phyloP scores from a whole-genome alignment of 106 monocot species.

The Amphibolis antarctica region DNA sequence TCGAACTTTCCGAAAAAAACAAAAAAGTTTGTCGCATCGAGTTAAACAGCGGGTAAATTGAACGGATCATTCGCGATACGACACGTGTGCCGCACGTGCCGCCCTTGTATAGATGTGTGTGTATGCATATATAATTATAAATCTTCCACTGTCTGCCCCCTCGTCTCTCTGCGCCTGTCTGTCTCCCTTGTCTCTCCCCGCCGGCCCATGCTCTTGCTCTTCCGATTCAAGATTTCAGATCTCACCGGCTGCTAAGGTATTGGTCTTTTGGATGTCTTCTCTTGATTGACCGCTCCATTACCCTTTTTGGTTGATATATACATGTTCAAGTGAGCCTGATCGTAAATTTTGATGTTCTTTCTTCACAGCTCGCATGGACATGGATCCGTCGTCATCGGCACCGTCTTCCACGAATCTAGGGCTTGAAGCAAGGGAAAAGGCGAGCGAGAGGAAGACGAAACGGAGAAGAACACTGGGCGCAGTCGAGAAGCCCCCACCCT shows the following conservation, averaged over 20 bases:
- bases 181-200: not conserved
- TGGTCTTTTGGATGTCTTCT: too few relatives aligned
- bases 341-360: too few relatives aligned
- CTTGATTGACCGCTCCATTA: too few relatives aligned
- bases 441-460: conserved; percentile 2
- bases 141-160: not conserved
- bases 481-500: conserved; percentile 3
- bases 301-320: too few relatives aligned
- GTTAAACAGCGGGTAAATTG: not conserved
- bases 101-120: not conserved
- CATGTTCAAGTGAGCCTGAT: too few relatives aligned
- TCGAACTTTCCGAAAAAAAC: too few relatives aligned
- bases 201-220: not conserved
- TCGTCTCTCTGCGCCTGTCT: not conserved
- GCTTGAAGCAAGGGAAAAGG: not conserved
- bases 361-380: too few relatives aligned
- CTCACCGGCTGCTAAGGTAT: too few relatives aligned
- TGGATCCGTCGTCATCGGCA: too few relatives aligned
- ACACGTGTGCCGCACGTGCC: not conserved
- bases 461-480: not conserved
- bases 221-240: not conserved
- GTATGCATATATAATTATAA: too few relatives aligned
- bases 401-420: too few relatives aligned
- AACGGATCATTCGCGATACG: not conserved
- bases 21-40: too few relatives aligned